phyloP scores from a whole-genome alignment of 306 rosid species.

The Trifolium repens region DNA sequence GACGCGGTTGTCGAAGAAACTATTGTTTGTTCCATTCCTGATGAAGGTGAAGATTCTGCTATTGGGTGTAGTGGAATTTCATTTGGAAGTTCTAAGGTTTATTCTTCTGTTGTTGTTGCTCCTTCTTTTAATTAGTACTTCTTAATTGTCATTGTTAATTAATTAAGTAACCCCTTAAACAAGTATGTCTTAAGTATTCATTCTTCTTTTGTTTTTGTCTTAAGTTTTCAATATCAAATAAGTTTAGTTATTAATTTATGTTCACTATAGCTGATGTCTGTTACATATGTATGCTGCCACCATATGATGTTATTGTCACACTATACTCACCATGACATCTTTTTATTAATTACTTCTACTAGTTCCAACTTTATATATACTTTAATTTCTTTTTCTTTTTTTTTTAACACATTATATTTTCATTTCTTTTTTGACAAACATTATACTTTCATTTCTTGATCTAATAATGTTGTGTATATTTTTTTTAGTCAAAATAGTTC shows the following conservation, averaged over 20 bases:
- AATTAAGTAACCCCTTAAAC: constrained; percentile 18
- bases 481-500: no score
- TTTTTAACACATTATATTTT: no score
- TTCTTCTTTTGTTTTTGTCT: constrained; percentile 3
- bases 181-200: constrained; percentile 27
- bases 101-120: constrained; percentile 90
- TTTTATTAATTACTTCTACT: not conserved
- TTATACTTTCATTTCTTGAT: constrained; percentile 25
- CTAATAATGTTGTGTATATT: not conserved
- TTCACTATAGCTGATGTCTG: constrained; percentile 12
- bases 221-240: no score
- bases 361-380: not conserved
- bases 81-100: constrained; percentile 80
- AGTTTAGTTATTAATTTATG: constrained; percentile 2
- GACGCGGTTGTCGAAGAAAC: constrained; percentile 74
- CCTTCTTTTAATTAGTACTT: constrained; percentile 72
- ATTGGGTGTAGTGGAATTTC: constrained; percentile 45
- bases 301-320: not conserved
- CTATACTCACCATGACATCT: constrained; percentile 4
- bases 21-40: constrained; percentile 58
- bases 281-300: constrained; percentile 40
- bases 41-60: constrained; percentile 38
- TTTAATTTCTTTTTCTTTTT: not conserved
- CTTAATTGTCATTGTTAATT: constrained; percentile 31
- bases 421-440: no score